Conservation (phyloP, 75 land plant species). For the Pinus taeda region DNA sequence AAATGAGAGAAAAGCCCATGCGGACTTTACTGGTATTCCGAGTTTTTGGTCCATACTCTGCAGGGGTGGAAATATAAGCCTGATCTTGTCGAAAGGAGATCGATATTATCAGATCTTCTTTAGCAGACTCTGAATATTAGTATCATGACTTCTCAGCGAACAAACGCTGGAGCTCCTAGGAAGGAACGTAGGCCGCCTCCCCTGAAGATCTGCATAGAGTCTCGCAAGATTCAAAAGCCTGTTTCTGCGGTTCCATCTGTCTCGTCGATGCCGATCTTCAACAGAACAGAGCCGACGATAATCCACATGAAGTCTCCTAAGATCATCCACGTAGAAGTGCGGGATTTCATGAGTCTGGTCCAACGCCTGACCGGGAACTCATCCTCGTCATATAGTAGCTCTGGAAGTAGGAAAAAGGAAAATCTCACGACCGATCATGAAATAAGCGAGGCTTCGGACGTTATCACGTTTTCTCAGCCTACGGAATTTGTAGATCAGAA, state of each 20-base stretch:
- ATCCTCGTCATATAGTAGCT: neutral
- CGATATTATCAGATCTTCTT: neutral
- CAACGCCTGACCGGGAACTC: constrained; percentile 31
- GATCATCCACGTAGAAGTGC: constrained; percentile 31
- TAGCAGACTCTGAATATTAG: too few relatives aligned
- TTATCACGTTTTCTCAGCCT: too few relatives aligned
- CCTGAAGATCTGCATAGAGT: constrained; percentile 55
- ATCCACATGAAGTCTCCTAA: constrained; percentile 44
- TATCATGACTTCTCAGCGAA: neutral
- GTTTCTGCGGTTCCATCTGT: neutral
- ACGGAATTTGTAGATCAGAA: too few relatives aligned
- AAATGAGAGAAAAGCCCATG: neutral
- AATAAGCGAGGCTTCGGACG: too few relatives aligned
- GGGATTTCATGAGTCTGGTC: constrained; percentile 30
- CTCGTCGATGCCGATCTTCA: constrained; percentile 16
- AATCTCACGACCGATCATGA: too few relatives aligned
- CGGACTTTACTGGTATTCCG: neutral
- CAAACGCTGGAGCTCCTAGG: neutral
- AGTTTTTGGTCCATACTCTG: neutral
- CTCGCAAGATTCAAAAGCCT: constrained; percentile 63
- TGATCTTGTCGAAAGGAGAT: neutral
- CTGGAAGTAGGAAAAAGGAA: too few relatives aligned
- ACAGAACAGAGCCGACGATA: constrained; percentile 21
- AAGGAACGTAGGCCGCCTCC: constrained; percentile 49
- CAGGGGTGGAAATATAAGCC: too few relatives aligned